Evolutionary conservation across 306 rosid species (phyloP).

Genomic region (Pyrus communis): DNA sequence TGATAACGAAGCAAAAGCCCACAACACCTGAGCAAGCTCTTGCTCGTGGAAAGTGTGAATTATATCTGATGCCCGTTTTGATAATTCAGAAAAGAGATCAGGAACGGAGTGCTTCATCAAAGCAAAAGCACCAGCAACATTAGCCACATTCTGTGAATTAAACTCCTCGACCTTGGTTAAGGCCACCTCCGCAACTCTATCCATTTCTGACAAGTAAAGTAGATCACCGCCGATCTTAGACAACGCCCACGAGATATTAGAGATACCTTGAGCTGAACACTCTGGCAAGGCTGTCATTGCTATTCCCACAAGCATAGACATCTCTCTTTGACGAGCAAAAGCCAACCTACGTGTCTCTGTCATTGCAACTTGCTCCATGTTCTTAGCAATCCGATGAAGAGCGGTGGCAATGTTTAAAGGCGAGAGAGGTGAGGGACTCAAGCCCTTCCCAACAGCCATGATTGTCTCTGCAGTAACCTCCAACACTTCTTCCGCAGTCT

Average conservation of each 20-base stretch:
- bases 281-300: conserved; percentile 82
- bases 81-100: conserved; percentile 61
- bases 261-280: conserved; percentile 84
- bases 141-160: conserved; percentile 87
- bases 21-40: conserved; percentile 85
- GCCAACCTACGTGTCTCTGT: conserved; percentile 60
- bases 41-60: conserved; percentile 76
- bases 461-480: conserved; percentile 65
- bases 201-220: conserved; percentile 89
- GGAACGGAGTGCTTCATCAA: conserved; percentile 87
- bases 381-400: conserved; percentile 90
- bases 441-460: conserved; percentile 75
- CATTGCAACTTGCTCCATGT: conserved; percentile 82
- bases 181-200: conserved; percentile 85
- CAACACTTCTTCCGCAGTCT: conserved; percentile 74
- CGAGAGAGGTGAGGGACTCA: conserved; percentile 86
- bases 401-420: conserved; percentile 89
- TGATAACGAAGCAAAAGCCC: conserved; percentile 85
- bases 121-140: conserved; percentile 87
- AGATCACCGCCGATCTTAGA: conserved; percentile 90
- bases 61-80: conserved; percentile 55
- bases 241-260: conserved; percentile 85
- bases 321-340: conserved; percentile 81
- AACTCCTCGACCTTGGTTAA: conserved; percentile 62
- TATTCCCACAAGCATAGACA: conserved; percentile 82